phyloP scores from a whole-genome alignment of 2,329 filamentous ascomycete species.

The Triangularia verruculosa region DNA sequence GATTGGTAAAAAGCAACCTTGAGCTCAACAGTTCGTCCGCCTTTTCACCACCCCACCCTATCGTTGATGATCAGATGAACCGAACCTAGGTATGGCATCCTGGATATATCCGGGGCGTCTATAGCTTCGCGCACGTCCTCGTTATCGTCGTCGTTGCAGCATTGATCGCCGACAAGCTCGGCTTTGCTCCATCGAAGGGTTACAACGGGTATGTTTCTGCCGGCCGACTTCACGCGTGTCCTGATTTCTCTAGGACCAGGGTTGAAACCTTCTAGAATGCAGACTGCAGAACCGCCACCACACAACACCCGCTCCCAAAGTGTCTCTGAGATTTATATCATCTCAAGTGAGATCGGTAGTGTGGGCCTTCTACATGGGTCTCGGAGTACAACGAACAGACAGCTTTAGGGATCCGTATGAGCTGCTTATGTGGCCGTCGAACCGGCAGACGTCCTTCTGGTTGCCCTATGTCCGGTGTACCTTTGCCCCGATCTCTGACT shows the following conservation, averaged over 20 bases:
- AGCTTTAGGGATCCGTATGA: conserved; percentile 33
- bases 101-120: background rate
- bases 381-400: conserved; percentile 1
- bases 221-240: background rate
- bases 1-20: background rate
- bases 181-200: background rate
- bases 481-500: conserved; percentile 28
- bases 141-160: background rate
- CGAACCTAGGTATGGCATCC: conserved; percentile 2
- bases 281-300: background rate
- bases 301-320: background rate
- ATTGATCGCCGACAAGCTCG: conserved; percentile 1
- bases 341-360: background rate
- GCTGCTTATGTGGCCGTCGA: conserved; percentile 27
- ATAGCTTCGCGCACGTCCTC: conserved; percentile 3
- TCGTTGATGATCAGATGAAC: conserved; percentile 17
- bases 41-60: conserved; percentile 1
- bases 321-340: background rate
- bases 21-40: conserved; percentile 8
- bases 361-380: too few relatives aligned
- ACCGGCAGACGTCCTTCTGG: conserved; percentile 17
- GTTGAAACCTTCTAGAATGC: background rate
- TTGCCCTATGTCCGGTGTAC: conserved; percentile 30
- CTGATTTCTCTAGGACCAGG: background rate
- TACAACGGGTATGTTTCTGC: background rate